A percentile compares a stretch with the other conserved stretches of the same genome.
phyloP scores from a whole-genome alignment of 2,329 filamentous ascomycete species.

The Pestalotiopsis sp. region DNA sequence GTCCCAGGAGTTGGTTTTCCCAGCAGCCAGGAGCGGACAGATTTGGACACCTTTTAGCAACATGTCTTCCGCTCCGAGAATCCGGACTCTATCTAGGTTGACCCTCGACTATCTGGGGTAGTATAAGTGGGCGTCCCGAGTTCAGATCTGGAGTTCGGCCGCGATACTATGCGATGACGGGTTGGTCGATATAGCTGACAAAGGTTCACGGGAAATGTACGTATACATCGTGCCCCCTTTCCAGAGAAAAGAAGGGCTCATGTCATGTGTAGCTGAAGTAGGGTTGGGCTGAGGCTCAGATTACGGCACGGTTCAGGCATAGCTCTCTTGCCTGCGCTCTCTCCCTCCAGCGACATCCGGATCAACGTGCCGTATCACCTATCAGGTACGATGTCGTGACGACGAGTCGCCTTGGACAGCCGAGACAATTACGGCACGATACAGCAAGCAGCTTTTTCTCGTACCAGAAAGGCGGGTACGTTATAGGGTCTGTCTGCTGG shows the following conservation, averaged over 20 bases:
- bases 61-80: not conserved
- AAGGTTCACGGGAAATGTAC: no score
- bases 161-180: not conserved
- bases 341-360: not conserved
- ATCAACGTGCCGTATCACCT: not conserved
- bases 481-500: not conserved
- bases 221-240: not conserved
- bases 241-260: not conserved
- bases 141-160: not conserved
- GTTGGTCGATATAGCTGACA: not conserved
- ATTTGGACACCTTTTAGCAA: not conserved
- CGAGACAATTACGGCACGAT: not conserved
- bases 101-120: not conserved
- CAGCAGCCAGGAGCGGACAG: not conserved
- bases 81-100: not conserved
- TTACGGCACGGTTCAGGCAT: not conserved
- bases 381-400: not conserved
- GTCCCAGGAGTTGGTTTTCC: not conserved
- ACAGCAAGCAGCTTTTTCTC: not conserved
- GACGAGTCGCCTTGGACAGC: not conserved
- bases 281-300: not conserved
- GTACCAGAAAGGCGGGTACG: not conserved
- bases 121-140: not conserved
- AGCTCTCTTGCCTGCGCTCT: not conserved
- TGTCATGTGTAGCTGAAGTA: not conserved